These are phyloP conservation scores for Sergeia podlipaevii DNA, from an alignment of 208 protist species.

Conservation along the genomic window DNA sequence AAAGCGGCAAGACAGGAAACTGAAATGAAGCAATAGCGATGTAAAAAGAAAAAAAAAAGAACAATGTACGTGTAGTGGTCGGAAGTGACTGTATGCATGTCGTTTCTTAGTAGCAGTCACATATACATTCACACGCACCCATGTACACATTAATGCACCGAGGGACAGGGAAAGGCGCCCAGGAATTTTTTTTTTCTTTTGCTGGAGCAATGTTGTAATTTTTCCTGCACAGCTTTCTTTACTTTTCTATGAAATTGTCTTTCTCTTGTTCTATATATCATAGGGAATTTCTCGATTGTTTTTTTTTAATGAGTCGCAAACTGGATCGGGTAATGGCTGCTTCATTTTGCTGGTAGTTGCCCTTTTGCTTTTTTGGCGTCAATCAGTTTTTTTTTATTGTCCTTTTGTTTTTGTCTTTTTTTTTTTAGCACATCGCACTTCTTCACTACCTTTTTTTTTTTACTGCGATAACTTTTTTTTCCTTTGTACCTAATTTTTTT, in stretches of 20 bases:
- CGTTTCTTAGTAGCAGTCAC: background rate
- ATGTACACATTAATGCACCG: no score
- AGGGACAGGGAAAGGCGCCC: no score
- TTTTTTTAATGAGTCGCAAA: no score
- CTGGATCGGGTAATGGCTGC: no score
- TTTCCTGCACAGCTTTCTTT: background rate
- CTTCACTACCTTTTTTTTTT: no score
- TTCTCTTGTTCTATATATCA: background rate
- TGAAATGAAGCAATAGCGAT: background rate
- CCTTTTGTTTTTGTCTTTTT: background rate
- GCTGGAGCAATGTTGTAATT: background rate
- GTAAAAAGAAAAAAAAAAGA: background rate
- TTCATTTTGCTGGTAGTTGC: no score
- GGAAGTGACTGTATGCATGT: background rate
- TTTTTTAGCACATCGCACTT: no score
- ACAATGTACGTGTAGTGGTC: background rate
- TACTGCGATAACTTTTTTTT: no score
- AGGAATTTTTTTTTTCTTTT: constrained; percentile 6
- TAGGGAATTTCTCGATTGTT: background rate
- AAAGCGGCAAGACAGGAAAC: background rate
- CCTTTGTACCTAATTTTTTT: no score
- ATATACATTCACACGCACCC: no score
- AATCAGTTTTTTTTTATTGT: background rate
- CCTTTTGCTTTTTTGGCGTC: no score
- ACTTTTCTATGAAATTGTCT: background rate